Conservation (phyloP, 75 land plant species). For the Larix kaempferi region DNA sequence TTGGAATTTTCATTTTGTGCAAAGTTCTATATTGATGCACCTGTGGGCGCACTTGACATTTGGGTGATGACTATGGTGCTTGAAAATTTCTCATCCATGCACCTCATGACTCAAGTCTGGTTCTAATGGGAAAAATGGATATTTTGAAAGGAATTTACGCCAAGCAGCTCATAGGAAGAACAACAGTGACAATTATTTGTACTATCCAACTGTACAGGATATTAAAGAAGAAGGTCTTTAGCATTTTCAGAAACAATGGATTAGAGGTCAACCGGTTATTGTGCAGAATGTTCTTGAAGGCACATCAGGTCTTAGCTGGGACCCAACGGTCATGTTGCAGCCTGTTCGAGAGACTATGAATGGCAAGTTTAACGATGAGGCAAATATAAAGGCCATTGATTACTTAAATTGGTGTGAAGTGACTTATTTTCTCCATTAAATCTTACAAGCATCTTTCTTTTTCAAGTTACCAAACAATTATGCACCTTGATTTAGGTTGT, state of each 20-base stretch:
- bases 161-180: slow-evolving; percentile 50
- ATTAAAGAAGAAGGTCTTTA: slow-evolving; percentile 46
- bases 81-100: slow-evolving; percentile 13
- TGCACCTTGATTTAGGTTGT: too few species aligned
- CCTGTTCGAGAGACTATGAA: slow-evolving; percentile 64
- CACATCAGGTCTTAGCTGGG: slow-evolving; percentile 72
- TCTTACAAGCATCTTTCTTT: too few species aligned
- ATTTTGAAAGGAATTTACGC: slow-evolving; percentile 15
- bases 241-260: slow-evolving; percentile 85
- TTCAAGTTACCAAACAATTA: too few species aligned
- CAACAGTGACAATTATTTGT: slow-evolving; percentile 62
- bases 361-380: slow-evolving; percentile 55
- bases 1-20: too few species aligned
- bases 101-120: slow-evolving; percentile 9
- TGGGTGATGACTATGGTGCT: too few species aligned
- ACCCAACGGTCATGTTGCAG: slow-evolving; percentile 79
- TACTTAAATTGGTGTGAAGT: slow-evolving; percentile 85
- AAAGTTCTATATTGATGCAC: too few species aligned
- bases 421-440: background rate
- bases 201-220: slow-evolving; percentile 55
- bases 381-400: slow-evolving; percentile 73
- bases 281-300: slow-evolving; percentile 62
- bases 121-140: slow-evolving; percentile 1
- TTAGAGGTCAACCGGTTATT: slow-evolving; percentile 76
- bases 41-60: too few species aligned